Evolutionary conservation across 2,329 filamentous ascomycete species (phyloP).

Genomic region (Aspergillus neoniger): DNA sequence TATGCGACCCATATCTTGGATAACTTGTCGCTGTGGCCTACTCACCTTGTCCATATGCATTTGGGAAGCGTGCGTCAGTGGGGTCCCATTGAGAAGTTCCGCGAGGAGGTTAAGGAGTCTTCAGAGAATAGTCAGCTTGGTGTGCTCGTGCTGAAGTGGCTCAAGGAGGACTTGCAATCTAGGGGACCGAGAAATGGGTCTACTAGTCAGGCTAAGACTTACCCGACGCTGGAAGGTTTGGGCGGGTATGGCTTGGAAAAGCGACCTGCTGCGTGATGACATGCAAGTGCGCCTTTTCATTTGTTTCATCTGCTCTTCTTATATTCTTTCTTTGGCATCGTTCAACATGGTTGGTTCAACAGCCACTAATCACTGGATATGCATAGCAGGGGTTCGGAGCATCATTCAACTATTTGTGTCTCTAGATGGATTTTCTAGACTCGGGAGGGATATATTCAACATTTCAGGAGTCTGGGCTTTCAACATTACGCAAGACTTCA

Average conservation of each 20-base stretch:
- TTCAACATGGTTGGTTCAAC: conserved; percentile 23
- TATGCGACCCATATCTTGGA: conserved; percentile 98
- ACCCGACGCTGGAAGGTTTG: conserved; percentile 58
- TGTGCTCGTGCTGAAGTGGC: conserved; percentile 84
- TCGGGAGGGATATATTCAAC: conserved; percentile 30
- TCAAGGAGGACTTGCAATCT: conserved; percentile 75
- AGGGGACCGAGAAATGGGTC: conserved; percentile 73
- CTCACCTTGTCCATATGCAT: conserved; percentile 94
- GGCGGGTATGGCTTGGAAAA: conserved; percentile 66
- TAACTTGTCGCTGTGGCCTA: conserved; percentile 92
- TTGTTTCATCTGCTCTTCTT: conserved; percentile 5
- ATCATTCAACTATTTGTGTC: conserved; percentile 19
- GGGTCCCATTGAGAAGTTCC: conserved; percentile 72
- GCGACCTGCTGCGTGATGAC: conserved; percentile 12
- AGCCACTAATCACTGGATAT: conserved; percentile 4
- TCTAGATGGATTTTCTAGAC: conserved; percentile 13
- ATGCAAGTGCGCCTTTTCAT: conserved; percentile 10
- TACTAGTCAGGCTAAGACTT: conserved; percentile 53
- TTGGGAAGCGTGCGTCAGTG: conserved; percentile 84
- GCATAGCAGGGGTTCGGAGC: conserved; percentile 26
- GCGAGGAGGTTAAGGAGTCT: conserved; percentile 55
- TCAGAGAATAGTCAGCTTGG: conserved; percentile 80
- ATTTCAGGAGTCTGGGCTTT: conserved; percentile 27
- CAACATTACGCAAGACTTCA: conserved; percentile 20
- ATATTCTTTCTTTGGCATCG: conserved; percentile 11